Evolutionary conservation across 1,284 basidiomycete genomes (phyloP).

Genomic region (Volvariella surrecta): DNA sequence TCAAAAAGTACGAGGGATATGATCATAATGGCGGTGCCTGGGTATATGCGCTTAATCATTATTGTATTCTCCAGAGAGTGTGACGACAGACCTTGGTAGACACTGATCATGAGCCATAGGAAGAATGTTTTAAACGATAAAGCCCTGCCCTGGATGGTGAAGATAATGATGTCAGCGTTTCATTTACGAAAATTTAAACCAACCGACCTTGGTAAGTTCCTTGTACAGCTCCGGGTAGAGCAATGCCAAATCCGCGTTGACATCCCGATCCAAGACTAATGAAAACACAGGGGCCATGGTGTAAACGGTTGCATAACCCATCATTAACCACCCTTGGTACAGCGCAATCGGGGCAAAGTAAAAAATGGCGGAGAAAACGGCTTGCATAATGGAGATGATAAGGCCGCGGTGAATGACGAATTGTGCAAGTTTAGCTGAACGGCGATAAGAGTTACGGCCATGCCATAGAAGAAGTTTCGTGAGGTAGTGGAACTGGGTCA

Average conservation of each 20-base stretch:
- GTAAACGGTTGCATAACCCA: conserved; percentile 96
- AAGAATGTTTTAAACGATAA: conserved; percentile 98
- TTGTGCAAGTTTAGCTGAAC: conserved; percentile 95
- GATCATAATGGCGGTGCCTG: conserved; percentile 98
- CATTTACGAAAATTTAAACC: not conserved
- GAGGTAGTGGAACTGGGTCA: conserved; percentile 92
- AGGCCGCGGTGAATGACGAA: conserved; percentile 98
- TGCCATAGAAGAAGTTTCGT: conserved; percentile 97
- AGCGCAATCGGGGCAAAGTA: conserved; percentile 98
- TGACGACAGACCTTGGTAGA: conserved; percentile 92
- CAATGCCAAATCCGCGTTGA: conserved; percentile 91
- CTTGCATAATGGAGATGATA: conserved; percentile 97
- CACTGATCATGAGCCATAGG: conserved; percentile 94
- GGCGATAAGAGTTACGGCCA: conserved; percentile 96
- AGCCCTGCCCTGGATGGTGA: conserved; percentile 77
- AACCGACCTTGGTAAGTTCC: conserved; percentile 83
- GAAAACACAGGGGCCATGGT: conserved; percentile 99
- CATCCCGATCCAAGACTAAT: conserved; percentile 91
- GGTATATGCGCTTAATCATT: no score
- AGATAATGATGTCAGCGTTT: conserved; percentile 2
- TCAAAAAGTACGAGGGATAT: conserved; percentile 95
- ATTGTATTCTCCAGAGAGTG: no score
- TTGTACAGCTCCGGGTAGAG: conserved; percentile 98
- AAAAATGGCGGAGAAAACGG: conserved; percentile 95
- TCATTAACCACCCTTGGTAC: conserved; percentile 98